Evolutionary conservation across 805 yeast species (phyloP), one percentile per base, ranked within the genome.

Genomic region (Lachancea nothofagi): DNA sequence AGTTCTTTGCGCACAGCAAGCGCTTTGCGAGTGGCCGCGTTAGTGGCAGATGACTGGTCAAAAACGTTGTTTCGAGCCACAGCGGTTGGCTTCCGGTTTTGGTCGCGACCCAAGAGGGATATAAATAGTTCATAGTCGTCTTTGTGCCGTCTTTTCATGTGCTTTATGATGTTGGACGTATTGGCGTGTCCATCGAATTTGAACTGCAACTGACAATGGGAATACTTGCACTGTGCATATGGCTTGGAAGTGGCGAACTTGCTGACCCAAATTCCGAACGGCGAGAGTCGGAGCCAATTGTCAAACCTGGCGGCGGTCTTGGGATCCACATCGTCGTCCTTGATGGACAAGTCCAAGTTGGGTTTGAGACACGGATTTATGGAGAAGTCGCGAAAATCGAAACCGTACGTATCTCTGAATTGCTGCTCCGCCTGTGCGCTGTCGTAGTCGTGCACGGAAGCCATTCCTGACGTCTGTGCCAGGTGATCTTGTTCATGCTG

Each of bases 201-300:
- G 33, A 46, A 43, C 26, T 38, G 36, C 22, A 35, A 40, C 28
- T 30, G 37, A 33, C 49, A 46, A 24, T 46, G 31, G 21, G 29
- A 23, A 23, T 41, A 43, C 33, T 46, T 43, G 43, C 47, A 43
- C 25, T 37, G 29, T 5, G 49, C 49, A 22, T 38, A 41, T 3
- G 45, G 47, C 33, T 40, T 36, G 17, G 32, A 22, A 14, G 37
- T 40, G 13, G 45, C 41, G 28, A 36, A 33, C 32, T 43, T 46
- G 32, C 47, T 46, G 22, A 46, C 47, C 49, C 49, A 46, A 17
- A 46, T 38, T 5, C 45, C 43, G 20, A 40, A 46, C 23, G 49
- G 49, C 13, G 49, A 43, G 14, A 34, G 27, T 10, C 34, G 39
- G 24, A 46, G 47, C 49, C 47, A 46, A 13, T 34, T 38, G 22